A percentile compares a stretch with the other conserved stretches of the same genome.
phyloP scores from a whole-genome alignment of 768 basidiomycete genomes.

The Termitomyces sp. region DNA sequence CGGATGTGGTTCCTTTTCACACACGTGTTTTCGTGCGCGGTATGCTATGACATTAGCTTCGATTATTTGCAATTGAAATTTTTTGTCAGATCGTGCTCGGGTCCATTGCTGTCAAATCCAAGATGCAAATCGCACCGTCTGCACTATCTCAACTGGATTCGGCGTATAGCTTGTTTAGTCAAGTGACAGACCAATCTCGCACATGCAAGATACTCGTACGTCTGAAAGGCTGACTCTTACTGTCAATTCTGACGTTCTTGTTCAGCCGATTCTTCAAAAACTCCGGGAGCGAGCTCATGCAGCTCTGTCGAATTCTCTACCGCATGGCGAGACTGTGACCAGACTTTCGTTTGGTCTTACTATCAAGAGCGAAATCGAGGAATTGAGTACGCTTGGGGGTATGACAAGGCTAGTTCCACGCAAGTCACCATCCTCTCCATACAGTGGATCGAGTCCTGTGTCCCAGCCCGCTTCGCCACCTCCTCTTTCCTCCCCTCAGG shows the following conservation, averaged over 20 bases:
- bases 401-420: constrained; percentile 58
- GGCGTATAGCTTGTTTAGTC: constrained; percentile 50
- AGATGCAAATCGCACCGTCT: constrained; percentile 59
- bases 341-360: constrained; percentile 31
- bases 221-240: constrained; percentile 7
- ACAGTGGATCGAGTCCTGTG: constrained; percentile 35
- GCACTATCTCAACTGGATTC: constrained; percentile 65
- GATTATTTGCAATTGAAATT: constrained; percentile 1
- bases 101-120: constrained; percentile 59
- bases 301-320: constrained; percentile 26
- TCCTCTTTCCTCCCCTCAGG: constrained; percentile 17
- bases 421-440: constrained; percentile 41
- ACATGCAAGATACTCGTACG: constrained; percentile 57
- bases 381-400: constrained; percentile 55
- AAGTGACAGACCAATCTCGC: constrained; percentile 45
- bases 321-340: constrained; percentile 16
- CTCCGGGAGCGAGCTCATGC: constrained; percentile 48
- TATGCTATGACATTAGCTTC: constrained; percentile 23
- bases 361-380: constrained; percentile 57
- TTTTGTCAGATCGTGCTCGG: constrained; percentile 56
- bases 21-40: constrained; percentile 68
- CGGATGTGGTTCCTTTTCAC: constrained; percentile 72
- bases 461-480: constrained; percentile 45
- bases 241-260: not conserved
- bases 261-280: constrained; percentile 57